Evolutionary conservation across 495 filamentous ascomycete species (phyloP).

Genomic region (Zalerion maritima): DNA sequence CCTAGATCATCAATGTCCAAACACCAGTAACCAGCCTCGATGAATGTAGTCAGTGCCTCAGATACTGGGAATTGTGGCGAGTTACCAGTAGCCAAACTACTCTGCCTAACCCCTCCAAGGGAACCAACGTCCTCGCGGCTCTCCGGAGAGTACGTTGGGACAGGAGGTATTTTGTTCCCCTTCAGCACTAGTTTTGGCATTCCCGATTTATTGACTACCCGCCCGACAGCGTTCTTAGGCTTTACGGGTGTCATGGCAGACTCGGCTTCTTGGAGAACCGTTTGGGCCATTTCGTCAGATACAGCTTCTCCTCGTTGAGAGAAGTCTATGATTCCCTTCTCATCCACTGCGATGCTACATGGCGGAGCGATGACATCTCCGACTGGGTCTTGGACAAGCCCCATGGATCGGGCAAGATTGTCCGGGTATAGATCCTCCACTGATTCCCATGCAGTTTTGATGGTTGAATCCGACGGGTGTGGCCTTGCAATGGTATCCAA

Average conservation of each 20-base stretch:
- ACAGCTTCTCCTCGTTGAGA: slow-evolving; percentile 32
- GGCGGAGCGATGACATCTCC: slow-evolving; percentile 11
- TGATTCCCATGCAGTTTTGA: slow-evolving; percentile 69
- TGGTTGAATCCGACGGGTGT: slow-evolving; percentile 33
- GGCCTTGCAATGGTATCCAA: slow-evolving; percentile 51
- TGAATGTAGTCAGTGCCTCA: slow-evolving; percentile 5
- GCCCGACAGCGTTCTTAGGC: no score
- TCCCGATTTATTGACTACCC: no score
- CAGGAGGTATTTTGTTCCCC: no score
- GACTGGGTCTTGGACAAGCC: slow-evolving; percentile 15
- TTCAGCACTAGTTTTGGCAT: no score
- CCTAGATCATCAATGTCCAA: no score
- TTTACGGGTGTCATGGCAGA: no score
- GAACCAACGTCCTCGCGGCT: no score
- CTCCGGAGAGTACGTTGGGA: no score
- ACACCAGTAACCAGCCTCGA: no score
- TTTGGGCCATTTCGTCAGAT: background rate
- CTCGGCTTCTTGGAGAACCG: no score
- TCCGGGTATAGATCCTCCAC: slow-evolving; percentile 72
- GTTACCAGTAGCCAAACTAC: slow-evolving; percentile 10
- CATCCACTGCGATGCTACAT: slow-evolving; percentile 29
- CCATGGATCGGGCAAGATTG: slow-evolving; percentile 39
- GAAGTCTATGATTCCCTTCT: slow-evolving; percentile 25
- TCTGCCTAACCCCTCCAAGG: no score
- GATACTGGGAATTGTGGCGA: slow-evolving; percentile 9